phyloP scores from a whole-genome alignment of 108 stramenopile genomes.

The Fragilariopsis cylindrus region DNA sequence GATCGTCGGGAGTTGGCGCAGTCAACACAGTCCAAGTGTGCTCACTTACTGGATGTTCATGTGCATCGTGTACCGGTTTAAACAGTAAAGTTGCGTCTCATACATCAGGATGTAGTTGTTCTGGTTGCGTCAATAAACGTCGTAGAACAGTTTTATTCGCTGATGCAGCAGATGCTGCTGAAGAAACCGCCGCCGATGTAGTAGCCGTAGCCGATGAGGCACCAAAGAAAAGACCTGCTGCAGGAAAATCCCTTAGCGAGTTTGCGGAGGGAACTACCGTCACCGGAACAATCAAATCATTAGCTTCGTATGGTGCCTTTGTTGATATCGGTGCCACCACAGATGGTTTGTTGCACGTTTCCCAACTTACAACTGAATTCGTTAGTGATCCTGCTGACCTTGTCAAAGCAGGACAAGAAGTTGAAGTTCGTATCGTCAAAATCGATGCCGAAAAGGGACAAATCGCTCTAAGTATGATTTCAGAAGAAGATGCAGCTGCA shows the following conservation, averaged over 20 bases:
- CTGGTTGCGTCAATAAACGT: slow-evolving; percentile 32
- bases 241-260: slow-evolving; percentile 68
- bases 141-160: slow-evolving; percentile 35
- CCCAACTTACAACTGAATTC: slow-evolving; percentile 86
- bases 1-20: background rate
- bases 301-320: slow-evolving; percentile 91
- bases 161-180: slow-evolving; percentile 36
- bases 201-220: slow-evolving; percentile 52
- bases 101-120: slow-evolving; percentile 43
- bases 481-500: slow-evolving; percentile 73
- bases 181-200: slow-evolving; percentile 46
- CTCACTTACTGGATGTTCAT: slow-evolving; percentile 8
- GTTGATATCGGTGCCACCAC: slow-evolving; percentile 91
- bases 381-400: slow-evolving; percentile 83
- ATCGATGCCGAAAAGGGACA: slow-evolving; percentile 90
- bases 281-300: slow-evolving; percentile 82
- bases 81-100: slow-evolving; percentile 9
- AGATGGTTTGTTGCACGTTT: slow-evolving; percentile 94
- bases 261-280: slow-evolving; percentile 85
- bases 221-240: slow-evolving; percentile 73
- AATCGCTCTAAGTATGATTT: slow-evolving; percentile 78
- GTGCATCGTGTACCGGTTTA: slow-evolving; percentile 11
- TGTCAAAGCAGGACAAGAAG: slow-evolving; percentile 82
- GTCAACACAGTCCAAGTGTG: background rate
- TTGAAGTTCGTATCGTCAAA: slow-evolving; percentile 83